phyloP scores from a whole-genome alignment of 1,139 yeast genomes.

The Saccharomyces hybrid region DNA sequence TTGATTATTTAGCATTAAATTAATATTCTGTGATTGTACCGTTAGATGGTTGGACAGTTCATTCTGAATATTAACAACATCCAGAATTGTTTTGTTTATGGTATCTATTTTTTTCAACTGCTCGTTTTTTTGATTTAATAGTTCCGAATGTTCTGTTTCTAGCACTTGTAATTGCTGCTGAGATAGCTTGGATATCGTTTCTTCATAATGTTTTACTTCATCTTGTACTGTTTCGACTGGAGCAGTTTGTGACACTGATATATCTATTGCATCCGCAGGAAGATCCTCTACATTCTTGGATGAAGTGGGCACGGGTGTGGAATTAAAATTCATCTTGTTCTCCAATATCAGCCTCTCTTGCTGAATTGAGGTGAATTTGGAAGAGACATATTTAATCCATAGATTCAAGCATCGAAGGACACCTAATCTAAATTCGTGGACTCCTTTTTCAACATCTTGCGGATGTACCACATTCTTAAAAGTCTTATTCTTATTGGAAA shows the following conservation, averaged over 20 bases:
- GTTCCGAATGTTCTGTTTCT: constrained; percentile 63
- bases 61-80: constrained; percentile 69
- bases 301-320: not conserved
- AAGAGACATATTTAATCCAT: constrained; percentile 22
- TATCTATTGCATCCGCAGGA: constrained; percentile 8
- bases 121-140: constrained; percentile 52
- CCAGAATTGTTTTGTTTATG: constrained; percentile 73
- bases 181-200: constrained; percentile 34
- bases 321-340: constrained; percentile 22
- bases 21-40: constrained; percentile 67
- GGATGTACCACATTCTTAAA: constrained; percentile 8
- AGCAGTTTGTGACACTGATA: constrained; percentile 20
- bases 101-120: constrained; percentile 62
- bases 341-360: constrained; percentile 21
- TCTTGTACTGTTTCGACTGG: constrained; percentile 29
- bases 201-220: constrained; percentile 28
- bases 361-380: constrained; percentile 25
- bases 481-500: not conserved
- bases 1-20: constrained; percentile 60
- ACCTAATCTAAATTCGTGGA: constrained; percentile 25
- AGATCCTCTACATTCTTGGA: not conserved
- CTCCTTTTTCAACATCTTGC: constrained; percentile 6
- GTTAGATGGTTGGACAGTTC: constrained; percentile 71
- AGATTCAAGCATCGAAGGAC: constrained; percentile 26
- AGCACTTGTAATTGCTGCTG: constrained; percentile 63